Evolutionary conservation across 768 basidiomycete species (phyloP), one percentile per base, ranked within the genome.

Genomic region (Lentinula sp.): DNA sequence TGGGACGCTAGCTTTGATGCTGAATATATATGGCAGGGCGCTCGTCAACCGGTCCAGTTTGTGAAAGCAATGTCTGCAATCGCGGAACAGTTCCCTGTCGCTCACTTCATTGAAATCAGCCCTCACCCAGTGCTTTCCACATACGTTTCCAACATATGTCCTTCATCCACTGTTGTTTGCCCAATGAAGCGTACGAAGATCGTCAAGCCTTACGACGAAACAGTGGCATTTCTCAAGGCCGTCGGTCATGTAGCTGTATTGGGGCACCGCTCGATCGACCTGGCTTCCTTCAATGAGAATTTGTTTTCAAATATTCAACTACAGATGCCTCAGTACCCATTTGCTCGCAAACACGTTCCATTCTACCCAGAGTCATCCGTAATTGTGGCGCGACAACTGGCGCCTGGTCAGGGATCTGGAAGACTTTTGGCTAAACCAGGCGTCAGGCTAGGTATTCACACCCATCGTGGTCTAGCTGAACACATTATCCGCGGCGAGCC

Each of bases 21-120:
- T 0, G 70, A 76, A 7, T 81, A 81, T 64, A 73, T 74, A 49
- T 81, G 80, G 80, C 40, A 67, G 46, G 75, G 73, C 60, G 68
- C 71, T 6, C 70, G 75, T 8, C 60, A 64, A 2, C 74, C 76
- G 4, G 80, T 80, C 2, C 65, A 63, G 7, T 81, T 81, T 64
- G 63, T 65, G 0, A 51, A 70, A 11, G 70, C 75, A 0, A 66
- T 79, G n/a, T 42, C 62, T 31, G 43, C 62, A 4, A 65, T 78
- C 10, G 51, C 67, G 2, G 34, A 61, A 13, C 62, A 64, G 3
- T 40, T n/a, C n/a, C 57, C 57, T 32, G 59, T 63, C 6, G 63
- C 73, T 15, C 67, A 66, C 13, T 75, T 76, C 60, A 61, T 79
- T 13, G 78, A 79, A 62, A 66, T 80, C 7, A 62, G 67, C 4